Percentiles rank a stretch among this genome's conserved stretches.
Evolutionary conservation across 2,329 filamentous ascomycete species (phyloP).

Genomic region (Dothiorella sarmentorum): DNA sequence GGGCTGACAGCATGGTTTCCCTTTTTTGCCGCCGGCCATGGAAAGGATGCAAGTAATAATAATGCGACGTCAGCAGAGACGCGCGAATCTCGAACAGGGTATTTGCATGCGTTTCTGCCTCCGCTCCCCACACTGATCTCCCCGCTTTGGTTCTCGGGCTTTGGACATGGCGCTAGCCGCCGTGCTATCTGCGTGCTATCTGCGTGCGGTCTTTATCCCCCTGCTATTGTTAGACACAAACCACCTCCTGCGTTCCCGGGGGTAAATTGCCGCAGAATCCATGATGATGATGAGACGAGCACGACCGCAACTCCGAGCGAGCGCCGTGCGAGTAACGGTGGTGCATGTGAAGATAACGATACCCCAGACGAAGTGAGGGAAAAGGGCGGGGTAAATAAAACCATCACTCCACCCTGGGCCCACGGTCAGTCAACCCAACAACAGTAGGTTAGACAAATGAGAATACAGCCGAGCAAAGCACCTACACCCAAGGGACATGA

Average conservation of each 20-base stretch:
- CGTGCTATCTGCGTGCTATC: no score
- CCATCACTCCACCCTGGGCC: conserved; percentile 1
- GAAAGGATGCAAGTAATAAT: no score
- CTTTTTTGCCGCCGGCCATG: neutral
- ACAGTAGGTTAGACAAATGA: neutral
- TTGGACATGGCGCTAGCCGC: no score
- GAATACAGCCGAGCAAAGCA: neutral
- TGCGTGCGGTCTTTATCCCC: neutral
- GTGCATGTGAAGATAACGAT: conserved; percentile 5
- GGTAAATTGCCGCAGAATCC: neutral
- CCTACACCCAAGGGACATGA: no score
- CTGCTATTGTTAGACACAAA: neutral
- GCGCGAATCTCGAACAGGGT: no score
- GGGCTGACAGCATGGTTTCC: neutral
- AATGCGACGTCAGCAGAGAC: no score
- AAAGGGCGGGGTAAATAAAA: conserved; percentile 1
- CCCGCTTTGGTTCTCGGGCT: no score
- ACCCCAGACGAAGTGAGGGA: neutral
- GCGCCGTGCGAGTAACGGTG: neutral
- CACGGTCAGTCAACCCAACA: neutral
- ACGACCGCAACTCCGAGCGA: neutral
- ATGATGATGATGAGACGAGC: no score
- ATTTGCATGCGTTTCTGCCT: no score
- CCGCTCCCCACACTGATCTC: no score
- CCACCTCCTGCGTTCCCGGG: no score